phyloP scores from a whole-genome alignment of 306 rosid genomes.

The Prunus salicina region DNA sequence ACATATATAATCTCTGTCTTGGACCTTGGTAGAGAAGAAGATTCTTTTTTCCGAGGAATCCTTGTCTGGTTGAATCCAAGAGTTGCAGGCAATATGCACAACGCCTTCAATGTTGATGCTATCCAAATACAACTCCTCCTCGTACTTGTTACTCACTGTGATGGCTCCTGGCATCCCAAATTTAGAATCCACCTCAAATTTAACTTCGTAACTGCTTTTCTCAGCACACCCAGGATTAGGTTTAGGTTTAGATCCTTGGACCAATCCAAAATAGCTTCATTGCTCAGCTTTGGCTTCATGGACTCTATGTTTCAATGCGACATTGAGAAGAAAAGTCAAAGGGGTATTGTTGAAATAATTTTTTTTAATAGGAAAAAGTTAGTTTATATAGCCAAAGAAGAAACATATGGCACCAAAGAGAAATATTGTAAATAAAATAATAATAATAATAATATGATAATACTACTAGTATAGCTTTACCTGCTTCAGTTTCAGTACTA shows the following conservation, averaged over 20 bases:
- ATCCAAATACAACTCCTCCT: conserved; percentile 38
- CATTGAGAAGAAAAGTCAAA: background rate
- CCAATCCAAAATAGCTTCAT: conserved; percentile 27
- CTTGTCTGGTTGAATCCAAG: conserved; percentile 41
- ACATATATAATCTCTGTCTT: background rate
- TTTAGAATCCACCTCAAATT: conserved; percentile 39
- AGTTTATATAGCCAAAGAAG: background rate
- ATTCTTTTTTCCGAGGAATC: conserved; percentile 19
- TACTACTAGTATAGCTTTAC: conserved; percentile 16
- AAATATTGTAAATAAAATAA: no score
- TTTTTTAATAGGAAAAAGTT: no score
- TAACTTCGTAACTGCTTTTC: conserved; percentile 15
- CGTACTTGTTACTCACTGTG: conserved; percentile 18
- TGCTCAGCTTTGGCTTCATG: conserved; percentile 39
- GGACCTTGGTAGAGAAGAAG: conserved; percentile 45
- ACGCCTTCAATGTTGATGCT: conserved; percentile 22
- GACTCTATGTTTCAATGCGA: conserved; percentile 9
- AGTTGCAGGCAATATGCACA: conserved; percentile 39
- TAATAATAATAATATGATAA: no score
- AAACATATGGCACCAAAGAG: no score
- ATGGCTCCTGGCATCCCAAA: conserved; percentile 49
- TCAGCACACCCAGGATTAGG: background rate
- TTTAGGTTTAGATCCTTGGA: conserved; percentile 3
- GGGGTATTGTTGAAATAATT: background rate
- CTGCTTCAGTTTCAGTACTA: conserved; percentile 28